A percentile compares a stretch with the other conserved stretches of the same genome.
Conservation (phyloP, 169 alveolate species). For the Neospora caninum region DNA sequence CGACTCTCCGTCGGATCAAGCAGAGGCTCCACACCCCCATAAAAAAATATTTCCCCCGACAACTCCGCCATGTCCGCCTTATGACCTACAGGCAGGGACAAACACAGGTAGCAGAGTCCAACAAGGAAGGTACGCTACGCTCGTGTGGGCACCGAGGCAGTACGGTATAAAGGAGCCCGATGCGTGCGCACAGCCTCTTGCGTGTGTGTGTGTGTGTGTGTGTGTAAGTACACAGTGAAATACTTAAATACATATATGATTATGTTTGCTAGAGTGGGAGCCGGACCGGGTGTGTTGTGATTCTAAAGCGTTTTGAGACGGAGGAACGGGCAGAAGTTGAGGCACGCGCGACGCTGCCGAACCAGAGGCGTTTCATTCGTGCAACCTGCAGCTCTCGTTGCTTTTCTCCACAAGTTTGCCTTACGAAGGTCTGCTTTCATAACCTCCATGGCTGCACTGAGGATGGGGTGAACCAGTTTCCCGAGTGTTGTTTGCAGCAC, state of each 20-base stretch:
- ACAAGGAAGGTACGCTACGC: not conserved
- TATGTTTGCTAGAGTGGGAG: too few species aligned
- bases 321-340: not conserved
- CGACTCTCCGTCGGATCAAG: not conserved
- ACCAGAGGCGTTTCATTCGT: not conserved
- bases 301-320: not conserved
- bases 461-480: slow-evolving; percentile 38
- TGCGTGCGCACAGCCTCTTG: too few species aligned
- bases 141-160: not conserved
- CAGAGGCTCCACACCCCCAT: slow-evolving; percentile 28
- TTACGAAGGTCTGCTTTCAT: slow-evolving; percentile 36
- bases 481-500: slow-evolving; percentile 56
- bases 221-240: too few species aligned
- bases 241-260: too few species aligned
- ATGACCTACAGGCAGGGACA: not conserved
- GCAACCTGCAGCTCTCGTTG: not conserved
- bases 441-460: slow-evolving; percentile 43
- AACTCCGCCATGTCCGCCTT: slow-evolving; percentile 29
- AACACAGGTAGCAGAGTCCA: not conserved
- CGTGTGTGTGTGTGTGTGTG: too few species aligned
- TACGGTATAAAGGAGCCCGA: too few species aligned
- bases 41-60: slow-evolving; percentile 25
- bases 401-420: not conserved
- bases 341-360: not conserved
- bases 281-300: not conserved